phyloP scores from a whole-genome alignment of 805 yeast species.

The Cyberlindnera lachancei region DNA sequence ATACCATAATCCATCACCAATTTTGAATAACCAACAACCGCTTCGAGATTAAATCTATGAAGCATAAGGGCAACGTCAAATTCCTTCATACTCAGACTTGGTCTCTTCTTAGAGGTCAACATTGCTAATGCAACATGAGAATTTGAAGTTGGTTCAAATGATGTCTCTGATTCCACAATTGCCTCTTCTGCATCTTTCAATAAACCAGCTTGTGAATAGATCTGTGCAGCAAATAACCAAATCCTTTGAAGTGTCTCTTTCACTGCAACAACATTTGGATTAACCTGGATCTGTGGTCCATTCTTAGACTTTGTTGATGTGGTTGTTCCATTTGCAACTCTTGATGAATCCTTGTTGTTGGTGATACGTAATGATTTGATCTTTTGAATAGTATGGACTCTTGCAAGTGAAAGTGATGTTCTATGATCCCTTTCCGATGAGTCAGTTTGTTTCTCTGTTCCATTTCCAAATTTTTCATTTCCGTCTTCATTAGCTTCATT shows the following conservation, averaged over 20 bases:
- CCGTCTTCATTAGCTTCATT: not conserved
- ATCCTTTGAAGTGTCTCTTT: slow-evolving; percentile 41
- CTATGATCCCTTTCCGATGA: slow-evolving; percentile 5
- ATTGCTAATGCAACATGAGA: slow-evolving; percentile 40
- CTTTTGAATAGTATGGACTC: slow-evolving; percentile 12
- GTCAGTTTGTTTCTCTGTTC: not conserved
- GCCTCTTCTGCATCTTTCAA: slow-evolving; percentile 61
- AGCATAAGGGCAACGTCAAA: slow-evolving; percentile 41
- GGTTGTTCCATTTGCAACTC: too few species aligned
- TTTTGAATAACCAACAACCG: slow-evolving; percentile 16
- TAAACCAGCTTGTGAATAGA: slow-evolving; percentile 51
- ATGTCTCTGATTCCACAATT: slow-evolving; percentile 59
- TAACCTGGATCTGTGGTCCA: slow-evolving; percentile 4
- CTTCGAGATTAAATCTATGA: slow-evolving; percentile 5
- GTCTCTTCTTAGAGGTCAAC: slow-evolving; percentile 27
- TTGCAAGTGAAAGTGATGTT: slow-evolving; percentile 10
- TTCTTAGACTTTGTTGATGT: not conserved
- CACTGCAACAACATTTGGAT: slow-evolving; percentile 2
- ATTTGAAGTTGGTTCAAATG: slow-evolving; percentile 36
- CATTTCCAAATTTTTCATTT: too few species aligned
- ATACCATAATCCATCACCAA: slow-evolving; percentile 14
- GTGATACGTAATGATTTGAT: slow-evolving; percentile 11
- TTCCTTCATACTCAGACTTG: slow-evolving; percentile 47
- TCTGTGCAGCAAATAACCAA: slow-evolving; percentile 69
- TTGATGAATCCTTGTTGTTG: not conserved